These are phyloP conservation scores for Mesembryanthemum crystallinum DNA, from an alignment of 148 eudicot genomes.

Conservation along the genomic window DNA sequence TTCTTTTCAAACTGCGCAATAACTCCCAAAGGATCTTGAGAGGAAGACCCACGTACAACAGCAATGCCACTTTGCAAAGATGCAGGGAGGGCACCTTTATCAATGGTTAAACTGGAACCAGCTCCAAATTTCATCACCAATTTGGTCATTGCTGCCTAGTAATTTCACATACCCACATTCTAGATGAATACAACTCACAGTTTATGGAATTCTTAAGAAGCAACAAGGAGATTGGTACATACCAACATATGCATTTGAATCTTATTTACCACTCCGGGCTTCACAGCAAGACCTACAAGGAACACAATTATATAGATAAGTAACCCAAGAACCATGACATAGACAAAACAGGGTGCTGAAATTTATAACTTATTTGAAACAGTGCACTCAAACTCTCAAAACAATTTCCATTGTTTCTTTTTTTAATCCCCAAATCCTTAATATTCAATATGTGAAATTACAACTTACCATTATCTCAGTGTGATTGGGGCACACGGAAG, in stretches of 20 bases:
- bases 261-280: slow-evolving; percentile 77
- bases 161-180: slow-evolving; percentile 22
- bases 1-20: slow-evolving; percentile 38
- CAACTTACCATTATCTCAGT: neutral
- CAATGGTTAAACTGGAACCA: slow-evolving; percentile 48
- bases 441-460: too few relatives aligned
- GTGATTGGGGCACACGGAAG: neutral
- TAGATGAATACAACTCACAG: neutral
- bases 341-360: neutral
- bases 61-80: slow-evolving; percentile 56
- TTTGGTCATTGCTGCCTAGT: slow-evolving; percentile 54
- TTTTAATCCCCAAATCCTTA: too few relatives aligned
- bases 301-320: slow-evolving; percentile 17
- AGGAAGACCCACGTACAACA: slow-evolving; percentile 32
- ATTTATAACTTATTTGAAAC: neutral
- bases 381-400: neutral
- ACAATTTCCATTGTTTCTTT: too few relatives aligned
- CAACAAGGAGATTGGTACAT: slow-evolving; percentile 25
- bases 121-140: slow-evolving; percentile 73
- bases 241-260: slow-evolving; percentile 64
- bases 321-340: slow-evolving; percentile 1
- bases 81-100: slow-evolving; percentile 57
- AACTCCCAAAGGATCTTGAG: slow-evolving; percentile 50
- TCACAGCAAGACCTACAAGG: slow-evolving; percentile 76
- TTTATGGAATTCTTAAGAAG: neutral